phyloP scores from a whole-genome alignment of 2,329 filamentous ascomycete species.

The Sporothrix brasiliensis region DNA sequence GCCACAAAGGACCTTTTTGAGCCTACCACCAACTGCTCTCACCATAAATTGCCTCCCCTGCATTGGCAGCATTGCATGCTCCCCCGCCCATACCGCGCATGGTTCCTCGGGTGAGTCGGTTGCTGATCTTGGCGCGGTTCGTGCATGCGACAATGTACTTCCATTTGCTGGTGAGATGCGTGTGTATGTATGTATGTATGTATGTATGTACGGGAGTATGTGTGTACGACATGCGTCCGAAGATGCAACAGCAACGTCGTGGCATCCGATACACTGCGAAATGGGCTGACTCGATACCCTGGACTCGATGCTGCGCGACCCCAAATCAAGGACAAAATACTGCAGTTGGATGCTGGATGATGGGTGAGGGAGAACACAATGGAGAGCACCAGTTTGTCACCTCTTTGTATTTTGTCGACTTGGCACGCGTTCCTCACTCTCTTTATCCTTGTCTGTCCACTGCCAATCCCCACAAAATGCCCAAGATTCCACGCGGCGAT shows the following conservation, averaged over 20 bases:
- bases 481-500: constrained; percentile 24
- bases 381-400: no score
- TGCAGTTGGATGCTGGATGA: neutral
- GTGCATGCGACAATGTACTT: neutral
- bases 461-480: neutral
- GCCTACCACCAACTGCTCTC: neutral
- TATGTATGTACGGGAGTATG: neutral
- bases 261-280: constrained; percentile 16
- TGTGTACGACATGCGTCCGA: neutral
- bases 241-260: neutral
- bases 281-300: neutral
- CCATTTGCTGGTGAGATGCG: neutral
- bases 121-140: constrained; percentile 8
- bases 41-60: neutral
- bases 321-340: neutral
- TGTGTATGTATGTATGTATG: neutral
- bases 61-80: neutral
- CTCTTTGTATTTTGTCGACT: no score
- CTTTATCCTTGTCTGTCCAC: neutral
- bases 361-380: neutral
- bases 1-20: no score
- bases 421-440: neutral
- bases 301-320: constrained; percentile 1
- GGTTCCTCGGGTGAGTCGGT: constrained; percentile 6
- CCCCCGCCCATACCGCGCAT: constrained; percentile 1